Conservation (phyloP, 176 grass and related monocot genomes). For the Ampelocalamus luodianensis region DNA sequence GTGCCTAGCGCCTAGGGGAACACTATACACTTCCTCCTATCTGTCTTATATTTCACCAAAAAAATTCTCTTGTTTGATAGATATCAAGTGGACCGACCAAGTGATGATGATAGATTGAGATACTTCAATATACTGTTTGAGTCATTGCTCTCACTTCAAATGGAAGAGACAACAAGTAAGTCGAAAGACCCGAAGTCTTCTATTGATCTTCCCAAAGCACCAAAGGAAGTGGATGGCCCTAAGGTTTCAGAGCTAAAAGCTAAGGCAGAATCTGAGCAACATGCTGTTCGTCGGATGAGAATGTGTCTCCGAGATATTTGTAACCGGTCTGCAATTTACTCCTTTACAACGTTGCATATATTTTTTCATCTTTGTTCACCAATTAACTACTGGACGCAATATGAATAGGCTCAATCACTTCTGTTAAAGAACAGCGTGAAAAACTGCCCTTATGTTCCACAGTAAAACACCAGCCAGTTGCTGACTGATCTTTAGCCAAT, state of each 20-base stretch:
- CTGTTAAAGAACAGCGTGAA: neutral
- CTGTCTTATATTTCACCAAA: slow-evolving; percentile 40
- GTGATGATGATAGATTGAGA: slow-evolving; percentile 69
- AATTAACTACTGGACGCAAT: neutral
- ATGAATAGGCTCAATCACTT: neutral
- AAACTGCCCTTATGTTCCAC: neutral
- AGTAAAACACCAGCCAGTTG: neutral
- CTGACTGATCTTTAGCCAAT: neutral
- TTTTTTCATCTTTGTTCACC: slow-evolving; percentile 16
- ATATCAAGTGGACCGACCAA: slow-evolving; percentile 87
- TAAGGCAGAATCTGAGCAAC: slow-evolving; percentile 93
- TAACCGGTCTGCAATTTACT: slow-evolving; percentile 71
- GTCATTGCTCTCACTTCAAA: slow-evolving; percentile 71
- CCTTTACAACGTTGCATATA: neutral
- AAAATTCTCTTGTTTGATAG: slow-evolving; percentile 60
- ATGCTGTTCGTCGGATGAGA: slow-evolving; percentile 88
- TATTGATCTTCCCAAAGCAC: slow-evolving; percentile 85
- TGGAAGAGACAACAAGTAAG: slow-evolving; percentile 81
- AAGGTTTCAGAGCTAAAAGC: slow-evolving; percentile 82
- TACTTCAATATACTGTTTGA: slow-evolving; percentile 74
- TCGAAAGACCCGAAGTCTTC: slow-evolving; percentile 62
- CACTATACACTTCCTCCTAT: slow-evolving; percentile 7
- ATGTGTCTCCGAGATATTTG: slow-evolving; percentile 99
- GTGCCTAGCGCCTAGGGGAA: too few relatives aligned
- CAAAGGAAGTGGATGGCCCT: slow-evolving; percentile 78